phyloP scores from a whole-genome alignment of 495 filamentous ascomycete genomes.

The Clohesyomyces aquaticus region DNA sequence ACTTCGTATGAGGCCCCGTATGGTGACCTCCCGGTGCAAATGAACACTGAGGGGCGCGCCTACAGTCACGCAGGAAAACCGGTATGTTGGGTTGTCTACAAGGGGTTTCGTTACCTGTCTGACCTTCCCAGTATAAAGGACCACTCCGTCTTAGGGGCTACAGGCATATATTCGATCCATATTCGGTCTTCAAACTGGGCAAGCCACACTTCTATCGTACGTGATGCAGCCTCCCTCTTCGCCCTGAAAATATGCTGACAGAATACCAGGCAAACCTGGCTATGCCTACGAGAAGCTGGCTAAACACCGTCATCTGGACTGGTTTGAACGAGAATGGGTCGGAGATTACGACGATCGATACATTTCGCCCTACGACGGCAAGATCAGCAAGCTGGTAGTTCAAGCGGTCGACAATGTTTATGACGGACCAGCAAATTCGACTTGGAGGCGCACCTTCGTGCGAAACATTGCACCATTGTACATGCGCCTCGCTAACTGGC shows the following conservation, averaged over 20 bases:
- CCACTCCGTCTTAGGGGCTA: slow-evolving; percentile 11
- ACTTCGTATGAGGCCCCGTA: neutral
- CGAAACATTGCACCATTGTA: slow-evolving; percentile 29
- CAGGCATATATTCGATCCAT: slow-evolving; percentile 11
- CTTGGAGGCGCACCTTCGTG: slow-evolving; percentile 30
- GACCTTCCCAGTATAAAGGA: slow-evolving; percentile 1
- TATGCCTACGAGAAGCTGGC: slow-evolving; percentile 20
- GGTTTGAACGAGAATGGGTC: slow-evolving; percentile 16
- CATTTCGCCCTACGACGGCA: slow-evolving; percentile 28
- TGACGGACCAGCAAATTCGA: slow-evolving; percentile 21
- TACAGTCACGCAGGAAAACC: neutral
- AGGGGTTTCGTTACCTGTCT: too few species aligned
- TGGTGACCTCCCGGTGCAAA: neutral
- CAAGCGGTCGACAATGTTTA: slow-evolving; percentile 32
- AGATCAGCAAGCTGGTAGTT: slow-evolving; percentile 26
- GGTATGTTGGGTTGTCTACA: neutral
- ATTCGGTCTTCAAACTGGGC: slow-evolving; percentile 13
- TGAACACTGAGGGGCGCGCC: neutral
- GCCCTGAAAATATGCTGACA: neutral
- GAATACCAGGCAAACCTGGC: slow-evolving; percentile 14
- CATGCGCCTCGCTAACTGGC: slow-evolving; percentile 32
- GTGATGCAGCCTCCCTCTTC: neutral
- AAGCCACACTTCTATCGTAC: slow-evolving; percentile 21
- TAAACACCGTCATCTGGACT: slow-evolving; percentile 12
- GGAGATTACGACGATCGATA: slow-evolving; percentile 32